A percentile compares a stretch with the other conserved stretches of the same genome.
These are phyloP conservation scores for Mycoemilia scoparia DNA, from an alignment of 192 early-diverging fungal genomes.

Conservation along the genomic window DNA sequence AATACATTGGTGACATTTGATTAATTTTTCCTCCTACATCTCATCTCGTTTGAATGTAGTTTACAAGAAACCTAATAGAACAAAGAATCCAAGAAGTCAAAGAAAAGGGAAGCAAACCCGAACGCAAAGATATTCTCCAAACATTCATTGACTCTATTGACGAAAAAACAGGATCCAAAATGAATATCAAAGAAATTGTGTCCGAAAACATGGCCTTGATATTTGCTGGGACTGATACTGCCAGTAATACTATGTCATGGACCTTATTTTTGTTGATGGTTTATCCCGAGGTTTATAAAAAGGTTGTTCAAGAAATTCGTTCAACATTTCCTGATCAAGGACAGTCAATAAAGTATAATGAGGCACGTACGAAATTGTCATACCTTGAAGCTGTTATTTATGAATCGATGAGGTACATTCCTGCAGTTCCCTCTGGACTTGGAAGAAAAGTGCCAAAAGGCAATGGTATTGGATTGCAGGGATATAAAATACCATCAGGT, in stretches of 20 bases:
- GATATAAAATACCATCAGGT: too few species aligned
- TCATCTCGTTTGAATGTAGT: too few species aligned
- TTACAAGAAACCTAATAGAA: too few species aligned
- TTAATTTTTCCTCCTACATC: too few species aligned
- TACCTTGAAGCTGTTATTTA: conserved; percentile 22
- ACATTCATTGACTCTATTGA: conserved; percentile 23
- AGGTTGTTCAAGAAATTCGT: conserved; percentile 8
- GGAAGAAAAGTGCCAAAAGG: conserved; percentile 8
- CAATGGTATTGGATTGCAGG: too few species aligned
- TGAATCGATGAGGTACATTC: conserved; percentile 16
- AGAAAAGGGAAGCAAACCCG: too few species aligned
- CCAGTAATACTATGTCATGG: conserved; percentile 17
- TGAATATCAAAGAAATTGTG: conserved; percentile 15
- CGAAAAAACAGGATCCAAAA: conserved; percentile 7
- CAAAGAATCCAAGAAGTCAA: too few species aligned
- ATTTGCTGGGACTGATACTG: conserved; percentile 21
- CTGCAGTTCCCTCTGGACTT: conserved; percentile 9
- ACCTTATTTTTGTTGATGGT: conserved; percentile 14
- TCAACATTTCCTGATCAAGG: conserved; percentile 2
- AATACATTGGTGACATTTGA: too few species aligned
- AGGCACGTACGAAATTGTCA: conserved; percentile 8
- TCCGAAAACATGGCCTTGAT: conserved; percentile 14
- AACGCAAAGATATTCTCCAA: conserved; percentile 18
- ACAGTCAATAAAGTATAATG: conserved; percentile 9
- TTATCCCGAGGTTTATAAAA: conserved; percentile 7